Percentiles rank a stretch among this genome's conserved stretches.
phyloP scores from a whole-genome alignment of 805 yeast genomes.

The Tetrapisispora iriomotensis region DNA sequence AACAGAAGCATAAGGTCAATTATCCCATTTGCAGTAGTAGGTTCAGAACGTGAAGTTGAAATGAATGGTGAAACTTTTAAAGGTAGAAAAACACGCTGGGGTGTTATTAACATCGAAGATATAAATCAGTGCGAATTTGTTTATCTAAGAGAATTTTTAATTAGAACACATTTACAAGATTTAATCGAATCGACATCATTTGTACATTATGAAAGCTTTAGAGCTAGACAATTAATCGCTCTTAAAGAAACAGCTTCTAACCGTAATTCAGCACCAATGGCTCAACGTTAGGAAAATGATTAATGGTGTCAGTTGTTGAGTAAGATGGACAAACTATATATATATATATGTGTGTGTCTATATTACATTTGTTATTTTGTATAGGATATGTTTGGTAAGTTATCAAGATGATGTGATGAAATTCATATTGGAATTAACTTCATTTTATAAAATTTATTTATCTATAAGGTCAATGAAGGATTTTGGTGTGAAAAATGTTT shows the following conservation, averaged over 20 bases:
- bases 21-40: conserved; percentile 91
- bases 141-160: conserved; percentile 84
- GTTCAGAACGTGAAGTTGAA: conserved; percentile 70
- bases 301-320: too few species aligned
- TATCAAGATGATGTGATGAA: too few species aligned
- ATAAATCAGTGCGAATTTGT: conserved; percentile 93
- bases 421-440: too few species aligned
- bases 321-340: too few species aligned
- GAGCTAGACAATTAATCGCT: conserved; percentile 88
- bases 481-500: too few species aligned
- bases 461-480: too few species aligned
- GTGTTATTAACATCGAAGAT: conserved; percentile 86
- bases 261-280: conserved; percentile 31
- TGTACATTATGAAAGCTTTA: conserved; percentile 84
- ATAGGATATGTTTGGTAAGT: too few species aligned
- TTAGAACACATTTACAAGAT: conserved; percentile 92
- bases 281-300: conserved; percentile 10
- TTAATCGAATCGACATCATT: conserved; percentile 85
- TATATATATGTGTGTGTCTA: too few species aligned
- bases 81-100: conserved; percentile 93
- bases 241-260: conserved; percentile 75
- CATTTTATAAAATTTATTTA: too few species aligned
- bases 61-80: conserved; percentile 72
- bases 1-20: conserved; percentile 65
- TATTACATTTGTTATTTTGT: too few species aligned